Evolutionary conservation across 768 basidiomycete genomes (phyloP), one percentile per base, ranked within the genome.

Genomic region (Scleroderma bovista): DNA sequence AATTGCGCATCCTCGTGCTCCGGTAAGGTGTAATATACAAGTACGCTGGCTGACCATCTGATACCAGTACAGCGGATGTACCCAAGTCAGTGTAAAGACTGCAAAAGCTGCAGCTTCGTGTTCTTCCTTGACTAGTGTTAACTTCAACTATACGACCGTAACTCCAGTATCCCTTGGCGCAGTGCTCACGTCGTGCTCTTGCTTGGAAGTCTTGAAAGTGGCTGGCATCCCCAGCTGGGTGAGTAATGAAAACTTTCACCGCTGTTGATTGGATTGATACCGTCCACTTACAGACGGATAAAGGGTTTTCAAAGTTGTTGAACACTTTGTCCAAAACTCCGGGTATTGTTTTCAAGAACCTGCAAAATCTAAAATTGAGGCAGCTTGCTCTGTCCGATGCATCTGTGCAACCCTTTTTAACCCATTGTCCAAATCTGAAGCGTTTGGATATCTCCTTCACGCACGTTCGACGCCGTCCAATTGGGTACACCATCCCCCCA

Each of bases 361-460:
- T 86, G 42, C 75, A 60, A 24, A 78, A 70, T 8, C 68, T 88
- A 31, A 87, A 88, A 58, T 66, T 88, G 8, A 75, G 80, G 20
- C 77, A 79, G 47, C 73, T 75, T 2, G 56, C 65, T 2, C 60
- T 87, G 31, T 74, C 78, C 9, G 83, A 85, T 50, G 51, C 55
- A 2, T 72, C 79, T 0, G 48, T 86, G 13, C 61, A 64, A 38
- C 52, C 64, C 7, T 59, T 83, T 12, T 56, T 83, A 6, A 51
- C 63, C 1, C 53, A 70, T 16, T 81, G 74, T 52, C 82, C 83
- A 2, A 70, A 73, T 44, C 53, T 87, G 17, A 63, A 63, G 33
- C 75, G 76, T 22, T 66, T 88, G 13, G 86, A 88, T 53, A 55
- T 83, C 15, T 86, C 86, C 6, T 88, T 84, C 65, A 88, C 84